These are phyloP conservation scores for Cupressus sempervirens DNA, from an alignment of 75 land plant species.

Conservation along the genomic window DNA sequence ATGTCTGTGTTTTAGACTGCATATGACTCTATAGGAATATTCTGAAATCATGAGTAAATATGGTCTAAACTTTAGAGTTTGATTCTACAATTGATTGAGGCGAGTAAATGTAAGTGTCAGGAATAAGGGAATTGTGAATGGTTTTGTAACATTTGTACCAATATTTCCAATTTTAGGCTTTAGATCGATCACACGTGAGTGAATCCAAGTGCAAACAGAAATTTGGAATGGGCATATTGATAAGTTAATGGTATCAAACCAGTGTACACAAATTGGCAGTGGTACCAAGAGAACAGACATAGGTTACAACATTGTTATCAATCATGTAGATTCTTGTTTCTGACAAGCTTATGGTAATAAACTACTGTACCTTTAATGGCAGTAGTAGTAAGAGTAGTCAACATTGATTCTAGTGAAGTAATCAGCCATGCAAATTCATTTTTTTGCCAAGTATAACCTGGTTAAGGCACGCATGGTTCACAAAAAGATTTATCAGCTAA, in stretches of 20 bases:
- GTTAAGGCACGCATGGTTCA: too few relatives aligned
- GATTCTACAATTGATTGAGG: neutral
- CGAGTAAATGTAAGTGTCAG: neutral
- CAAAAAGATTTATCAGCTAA: too few relatives aligned
- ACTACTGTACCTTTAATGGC: neutral
- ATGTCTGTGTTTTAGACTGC: neutral
- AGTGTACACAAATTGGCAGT: neutral
- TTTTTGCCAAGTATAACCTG: too few relatives aligned
- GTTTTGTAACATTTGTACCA: neutral
- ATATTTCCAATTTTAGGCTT: neutral
- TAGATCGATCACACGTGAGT: neutral
- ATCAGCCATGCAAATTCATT: too few relatives aligned
- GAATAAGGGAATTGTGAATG: neutral
- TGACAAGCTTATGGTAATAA: neutral
- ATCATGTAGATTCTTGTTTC: neutral
- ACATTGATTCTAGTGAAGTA: neutral
- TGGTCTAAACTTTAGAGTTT: neutral
- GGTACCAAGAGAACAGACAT: neutral
- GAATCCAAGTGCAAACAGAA: neutral
- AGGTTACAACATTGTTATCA: neutral
- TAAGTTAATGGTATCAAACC: neutral
- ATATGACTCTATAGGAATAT: neutral
- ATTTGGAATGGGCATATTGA: neutral
- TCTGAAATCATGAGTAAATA: neutral
- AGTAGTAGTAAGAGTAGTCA: neutral